These are phyloP conservation scores for Nitzschia sp. DNA, from an alignment of 108 stramenopile genomes.

Conservation along the genomic window DNA sequence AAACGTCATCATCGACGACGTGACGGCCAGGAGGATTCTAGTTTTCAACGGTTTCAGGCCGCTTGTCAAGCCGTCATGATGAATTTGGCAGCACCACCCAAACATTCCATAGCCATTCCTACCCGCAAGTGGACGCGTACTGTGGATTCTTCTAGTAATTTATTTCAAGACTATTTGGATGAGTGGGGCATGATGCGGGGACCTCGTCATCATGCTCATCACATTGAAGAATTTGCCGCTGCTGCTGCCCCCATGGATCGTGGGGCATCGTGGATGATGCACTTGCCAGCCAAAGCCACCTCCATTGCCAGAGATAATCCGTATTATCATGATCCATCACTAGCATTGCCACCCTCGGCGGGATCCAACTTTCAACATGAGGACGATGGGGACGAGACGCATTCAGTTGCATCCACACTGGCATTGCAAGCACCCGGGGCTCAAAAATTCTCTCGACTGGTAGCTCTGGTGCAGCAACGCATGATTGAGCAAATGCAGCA, in stretches of 20 bases:
- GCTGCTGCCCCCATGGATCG: conserved; percentile 44
- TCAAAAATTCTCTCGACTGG: conserved; percentile 27
- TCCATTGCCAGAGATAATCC: conserved; percentile 13
- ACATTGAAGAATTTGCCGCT: not conserved
- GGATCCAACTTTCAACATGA: not conserved
- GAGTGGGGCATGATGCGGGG: conserved; percentile 46
- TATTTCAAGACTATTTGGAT: conserved; percentile 57
- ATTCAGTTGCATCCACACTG: conserved; percentile 5
- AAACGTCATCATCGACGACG: conserved; percentile 18
- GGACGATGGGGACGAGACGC: not conserved
- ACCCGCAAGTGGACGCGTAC: conserved; percentile 78
- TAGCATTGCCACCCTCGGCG: not conserved
- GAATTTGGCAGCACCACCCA: conserved; percentile 37
- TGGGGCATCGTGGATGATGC: conserved; percentile 73
- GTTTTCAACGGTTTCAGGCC: conserved; percentile 64
- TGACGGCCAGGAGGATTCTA: conserved; percentile 2
- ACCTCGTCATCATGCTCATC: not conserved
- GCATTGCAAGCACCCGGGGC: conserved; percentile 17
- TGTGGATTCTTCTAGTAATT: conserved; percentile 31
- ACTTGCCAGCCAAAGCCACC: conserved; percentile 48
- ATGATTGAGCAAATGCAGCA: conserved; percentile 23
- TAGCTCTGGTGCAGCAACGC: conserved; percentile 34
- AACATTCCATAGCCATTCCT: conserved; percentile 42
- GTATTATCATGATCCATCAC: conserved; percentile 5
- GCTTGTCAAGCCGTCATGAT: conserved; percentile 79